A percentile compares a stretch with the other conserved stretches of the same genome.
Conservation (phyloP, 2,329 filamentous ascomycete species). For the Clonostachys byssicola region DNA sequence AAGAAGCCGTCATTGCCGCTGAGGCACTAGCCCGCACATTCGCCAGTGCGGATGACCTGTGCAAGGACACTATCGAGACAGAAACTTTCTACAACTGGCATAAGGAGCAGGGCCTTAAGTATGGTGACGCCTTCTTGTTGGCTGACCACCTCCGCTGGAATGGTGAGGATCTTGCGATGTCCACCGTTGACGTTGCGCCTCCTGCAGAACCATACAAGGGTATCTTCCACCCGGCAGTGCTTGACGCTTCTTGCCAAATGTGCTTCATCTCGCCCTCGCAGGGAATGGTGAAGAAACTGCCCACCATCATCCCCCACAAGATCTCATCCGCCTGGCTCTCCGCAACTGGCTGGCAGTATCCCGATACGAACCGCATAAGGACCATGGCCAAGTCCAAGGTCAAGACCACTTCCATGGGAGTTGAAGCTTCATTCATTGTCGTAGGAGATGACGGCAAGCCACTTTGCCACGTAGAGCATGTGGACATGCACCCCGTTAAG, state of each 20-base stretch:
- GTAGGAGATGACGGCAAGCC: neutral
- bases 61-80: slow-evolving; percentile 1
- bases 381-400: slow-evolving; percentile 3
- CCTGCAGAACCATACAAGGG: slow-evolving; percentile 13
- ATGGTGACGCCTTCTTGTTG: slow-evolving; percentile 7
- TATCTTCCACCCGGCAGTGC: slow-evolving; percentile 23
- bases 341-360: neutral
- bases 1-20: neutral
- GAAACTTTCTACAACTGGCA: slow-evolving; percentile 8
- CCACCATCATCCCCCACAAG: neutral
- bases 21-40: neutral
- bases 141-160: neutral
- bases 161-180: slow-evolving; percentile 3
- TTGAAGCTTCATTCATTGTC: neutral
- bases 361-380: neutral
- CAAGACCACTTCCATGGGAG: slow-evolving; percentile 1
- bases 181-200: neutral
- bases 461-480: neutral
- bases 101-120: slow-evolving; percentile 6
- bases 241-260: slow-evolving; percentile 13
- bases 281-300: neutral
- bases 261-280: neutral
- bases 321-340: neutral
- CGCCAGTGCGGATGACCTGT: neutral
- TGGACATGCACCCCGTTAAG: slow-evolving; percentile 13